A percentile compares a stretch with the other conserved stretches of the same genome.
These are phyloP conservation scores for Calcarisporium arbuscula DNA, from an alignment of 2,329 filamentous ascomycete genomes.

Conservation along the genomic window DNA sequence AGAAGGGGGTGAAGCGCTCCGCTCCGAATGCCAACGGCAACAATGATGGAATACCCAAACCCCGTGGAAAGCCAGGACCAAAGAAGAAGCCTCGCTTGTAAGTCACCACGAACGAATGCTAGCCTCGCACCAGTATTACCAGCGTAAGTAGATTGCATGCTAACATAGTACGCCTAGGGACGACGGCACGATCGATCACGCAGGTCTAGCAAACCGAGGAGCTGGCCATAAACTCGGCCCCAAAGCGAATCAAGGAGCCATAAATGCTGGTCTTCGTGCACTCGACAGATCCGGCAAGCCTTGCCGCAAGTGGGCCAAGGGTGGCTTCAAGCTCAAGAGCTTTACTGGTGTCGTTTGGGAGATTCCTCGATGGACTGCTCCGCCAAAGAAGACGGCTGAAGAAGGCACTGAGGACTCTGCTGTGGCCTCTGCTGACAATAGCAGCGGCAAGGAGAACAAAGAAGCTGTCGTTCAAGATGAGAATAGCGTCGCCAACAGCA, in stretches of 20 bases:
- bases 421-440: constrained; percentile 37
- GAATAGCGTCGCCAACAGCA: constrained; percentile 42
- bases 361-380: constrained; percentile 75
- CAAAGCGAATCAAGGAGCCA: constrained; percentile 93
- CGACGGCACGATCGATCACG: constrained; percentile 56
- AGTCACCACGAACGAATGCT: too few relatives aligned
- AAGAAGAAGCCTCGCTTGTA: constrained; percentile 97
- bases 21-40: constrained; percentile 58
- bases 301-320: constrained; percentile 85
- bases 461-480: constrained; percentile 48
- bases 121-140: too few relatives aligned
- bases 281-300: constrained; percentile 89
- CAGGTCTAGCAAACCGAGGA: constrained; percentile 39
- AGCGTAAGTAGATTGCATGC: too few relatives aligned
- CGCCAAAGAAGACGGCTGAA: constrained; percentile 47
- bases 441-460: constrained; percentile 60
- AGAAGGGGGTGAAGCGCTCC: constrained; percentile 67
- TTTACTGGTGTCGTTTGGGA: constrained; percentile 86
- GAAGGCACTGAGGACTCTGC: constrained; percentile 40
- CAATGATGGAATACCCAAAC: constrained; percentile 59
- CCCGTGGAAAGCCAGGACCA: constrained; percentile 81
- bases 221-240: constrained; percentile 79
- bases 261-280: constrained; percentile 91
- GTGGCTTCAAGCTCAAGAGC: constrained; percentile 77
- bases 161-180: constrained; percentile 37